Percentiles rank a stretch among this genome's conserved stretches.
phyloP scores from a whole-genome alignment of 176 grass and related monocot genomes.

The Neostapfia colusana region DNA sequence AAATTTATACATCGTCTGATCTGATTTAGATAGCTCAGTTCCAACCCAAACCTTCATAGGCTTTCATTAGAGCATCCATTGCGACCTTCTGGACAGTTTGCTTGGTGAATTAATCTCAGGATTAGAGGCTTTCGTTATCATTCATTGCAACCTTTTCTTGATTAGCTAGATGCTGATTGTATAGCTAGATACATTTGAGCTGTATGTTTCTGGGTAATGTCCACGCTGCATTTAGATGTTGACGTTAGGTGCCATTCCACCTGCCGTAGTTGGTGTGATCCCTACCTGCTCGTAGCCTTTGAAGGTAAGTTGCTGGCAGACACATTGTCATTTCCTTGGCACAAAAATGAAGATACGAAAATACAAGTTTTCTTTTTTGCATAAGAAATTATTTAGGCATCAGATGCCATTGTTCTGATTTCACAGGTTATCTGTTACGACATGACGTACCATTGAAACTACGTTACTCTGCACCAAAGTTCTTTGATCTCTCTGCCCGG shows the following conservation, averaged over 20 bases:
- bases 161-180: not conserved
- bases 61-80: not conserved
- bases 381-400: too few relatives aligned
- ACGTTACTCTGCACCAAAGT: not conserved
- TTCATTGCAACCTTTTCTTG: too few relatives aligned
- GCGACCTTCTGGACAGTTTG: not conserved
- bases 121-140: too few relatives aligned
- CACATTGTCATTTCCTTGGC: too few relatives aligned
- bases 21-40: not conserved
- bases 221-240: not conserved
- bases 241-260: not conserved
- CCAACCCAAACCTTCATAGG: constrained; percentile 6
- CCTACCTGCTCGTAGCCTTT: too few relatives aligned
- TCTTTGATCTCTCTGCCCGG: not conserved
- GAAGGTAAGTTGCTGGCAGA: too few relatives aligned
- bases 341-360: too few relatives aligned
- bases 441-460: constrained; percentile 10
- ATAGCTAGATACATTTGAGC: not conserved
- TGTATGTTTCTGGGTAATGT: not conserved
- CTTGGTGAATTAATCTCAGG: not conserved
- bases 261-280: not conserved
- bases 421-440: too few relatives aligned
- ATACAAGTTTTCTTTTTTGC: too few relatives aligned
- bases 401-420: too few relatives aligned
- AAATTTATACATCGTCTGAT: not conserved